Base-by-base conservation (phyloP, 2,329 filamentous ascomycete genomes). In the Paraphoma chrysanthemicola region DNA sequence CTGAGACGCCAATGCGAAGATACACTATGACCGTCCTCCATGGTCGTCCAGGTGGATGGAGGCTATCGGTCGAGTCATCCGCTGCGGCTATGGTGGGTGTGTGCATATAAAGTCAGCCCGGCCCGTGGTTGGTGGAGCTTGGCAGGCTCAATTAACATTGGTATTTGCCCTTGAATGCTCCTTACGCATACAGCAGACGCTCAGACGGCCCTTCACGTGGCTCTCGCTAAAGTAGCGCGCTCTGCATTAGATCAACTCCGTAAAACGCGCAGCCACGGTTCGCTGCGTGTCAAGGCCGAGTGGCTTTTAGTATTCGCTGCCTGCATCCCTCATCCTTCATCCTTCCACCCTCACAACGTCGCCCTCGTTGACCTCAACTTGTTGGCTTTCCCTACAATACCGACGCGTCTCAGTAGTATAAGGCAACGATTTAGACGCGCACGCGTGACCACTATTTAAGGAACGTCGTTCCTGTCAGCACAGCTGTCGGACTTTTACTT, bases 211-310 rank as follows among this genome's bases (percentile, higher is more conserved):
- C 38, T 41, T 41, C 47, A 49, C 30, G 31, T 46, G 42, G 31
- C 6, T 7, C 29, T 51, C 49, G 49, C 49, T 51, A 44, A 51
- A n/a, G 30, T 51, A 45, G 43, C 23, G 18, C 33, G 44, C 41
- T 14, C 31, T 18, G 2, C 14, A 18, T 14, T 39, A 23, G 33
- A 36, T 36, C 23, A 29, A 28, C 49, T 31, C 23, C 16, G 42
- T 44, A 41, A 36, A 51, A 23, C 42, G 42, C 31, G 49, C 49
- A 51, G 30, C 39, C 16, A 44, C 31, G 14, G 3, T 14, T 6
- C 33, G 33, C 33, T 36, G 33, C 33, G 14, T 14, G 33, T 10
- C 14, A 36, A 36, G 33, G 14, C 33, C 33, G 10, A 6, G 33
- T 36, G 33, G 7, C 33, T 36, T 14, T 14, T 14, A 36, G 33